Base-by-base conservation (phyloP, 805 yeast genomes). In the Candida pseudofarinosa region DNA sequence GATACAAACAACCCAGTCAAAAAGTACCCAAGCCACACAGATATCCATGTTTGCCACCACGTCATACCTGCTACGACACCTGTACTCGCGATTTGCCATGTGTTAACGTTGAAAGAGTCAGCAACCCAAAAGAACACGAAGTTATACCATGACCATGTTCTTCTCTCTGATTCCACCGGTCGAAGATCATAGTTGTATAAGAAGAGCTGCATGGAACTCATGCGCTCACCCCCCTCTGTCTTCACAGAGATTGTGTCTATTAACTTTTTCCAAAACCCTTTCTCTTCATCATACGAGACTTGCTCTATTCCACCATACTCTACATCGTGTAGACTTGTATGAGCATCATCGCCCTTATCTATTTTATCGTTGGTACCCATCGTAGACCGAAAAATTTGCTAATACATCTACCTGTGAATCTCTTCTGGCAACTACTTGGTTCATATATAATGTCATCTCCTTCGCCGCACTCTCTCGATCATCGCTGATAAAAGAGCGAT, bases 11-110 rank as follows among this genome's bases (percentile, higher is more conserved):
- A 51, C 47, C 85, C 93, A 47, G 86, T 80, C 37, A 85, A 62
- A 15, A 72, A 56, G 61, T 88, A 88, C 4, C 96, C 96, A 14
- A 88, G 48, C 93, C 95, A 87, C 19, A 88, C 93, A 1, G 93
- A 78, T 32, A 88, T 65, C 95, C 96, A 88, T 10, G 85, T 81
- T 58, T 83, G 89, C 95, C 95, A 88, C 95, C 96, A 88, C 14
- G 83, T 77, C 63, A 88, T 67, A 8, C 93, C 93, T 41, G 73
- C 70, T 44, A 85, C 83, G 30, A 69, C 63, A 54, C 95, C 95
- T 0, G 95, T 85, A 6, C 91, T 81, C 2, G 95, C 96, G 53
- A 88, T 87, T 69, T 85, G 89, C 88, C 91, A 88, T 4, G 96
- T 87, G 60, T 86, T 88, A 58, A 88, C 80, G 64, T 88, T 88